Base-by-base conservation (phyloP, 768 basidiomycete species). In the Auricularia sp. region DNA sequence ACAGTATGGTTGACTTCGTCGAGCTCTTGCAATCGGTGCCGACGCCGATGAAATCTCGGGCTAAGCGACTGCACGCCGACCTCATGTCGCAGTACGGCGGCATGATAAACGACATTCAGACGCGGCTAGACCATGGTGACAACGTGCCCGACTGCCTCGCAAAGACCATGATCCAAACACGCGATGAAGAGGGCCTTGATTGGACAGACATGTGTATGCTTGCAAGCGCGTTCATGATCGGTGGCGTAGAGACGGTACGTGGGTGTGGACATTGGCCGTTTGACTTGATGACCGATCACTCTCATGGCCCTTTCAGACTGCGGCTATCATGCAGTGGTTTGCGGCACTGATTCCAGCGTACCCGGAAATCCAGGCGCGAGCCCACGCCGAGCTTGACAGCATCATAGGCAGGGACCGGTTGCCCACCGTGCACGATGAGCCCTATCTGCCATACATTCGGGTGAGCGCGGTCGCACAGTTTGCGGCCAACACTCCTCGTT, bases 1-100 rank as follows among this genome's bases (percentile, higher is more conserved):
- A 42, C 1, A 82, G 82, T 65, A 61, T 77, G 14, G 75, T 77
- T 35, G 82, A 83, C 68, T 83, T 81, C 63, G 64, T 82, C 2
- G 74, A 75, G 14, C 65, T 77, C 10, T 76, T 82, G 24, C 81
- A 81, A 51, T 69, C 69, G 45, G 58, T 82, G 1, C 80, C 79
- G 1, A 77, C 73, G 37, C 66, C 66, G 24, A 77, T 78, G 74
- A 74, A 70, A 5, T 69, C 72, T 1, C 77, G 82, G 6, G 80
- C 73, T 3, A 71, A 70, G 51, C 75, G 74, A 35, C 77, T 83
- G 3, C 79, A 81, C 63, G 61, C 71, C 8, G 76, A 72, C 63
- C 69, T 80, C 13, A 69, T 79, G 21, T 73, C 74, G 3, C 74
- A 74, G 0, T 80, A 80, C 67, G 77, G 79, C 2, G 73, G 73